Conservation (phyloP, 129 eudicot species). For the carrot (Daucus carota) region DH1_v3.0 NC_030389.2:14998001-14998500, state of each 20-base stretch:
- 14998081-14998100: too few species aligned
- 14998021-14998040: not conserved
- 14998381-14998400: constrained; percentile 88
- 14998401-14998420: constrained; percentile 80
- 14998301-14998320: not conserved
- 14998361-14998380: constrained; percentile 68
- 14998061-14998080: not conserved
- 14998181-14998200: not conserved
- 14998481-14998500: constrained; percentile 74
- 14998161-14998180: not conserved
- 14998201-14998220: constrained; percentile 51
- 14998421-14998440: constrained; percentile 37
- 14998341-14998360: constrained; percentile 93
- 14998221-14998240: constrained; percentile 52
- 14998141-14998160: not conserved
- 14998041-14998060: too few species aligned
- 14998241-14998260: not conserved
- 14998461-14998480: constrained; percentile 49
- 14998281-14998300: not conserved
- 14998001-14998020: not conserved
- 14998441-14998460: constrained; percentile 26
- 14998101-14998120: too few species aligned
- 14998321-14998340: constrained; percentile 28
- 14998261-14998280: not conserved
- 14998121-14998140: too few species aligned